Evolutionary conservation across 2,329 filamentous ascomycete species (phyloP), one percentile per base, ranked within the genome.

Genomic region (Neopestalotiopsis sp.): DNA sequence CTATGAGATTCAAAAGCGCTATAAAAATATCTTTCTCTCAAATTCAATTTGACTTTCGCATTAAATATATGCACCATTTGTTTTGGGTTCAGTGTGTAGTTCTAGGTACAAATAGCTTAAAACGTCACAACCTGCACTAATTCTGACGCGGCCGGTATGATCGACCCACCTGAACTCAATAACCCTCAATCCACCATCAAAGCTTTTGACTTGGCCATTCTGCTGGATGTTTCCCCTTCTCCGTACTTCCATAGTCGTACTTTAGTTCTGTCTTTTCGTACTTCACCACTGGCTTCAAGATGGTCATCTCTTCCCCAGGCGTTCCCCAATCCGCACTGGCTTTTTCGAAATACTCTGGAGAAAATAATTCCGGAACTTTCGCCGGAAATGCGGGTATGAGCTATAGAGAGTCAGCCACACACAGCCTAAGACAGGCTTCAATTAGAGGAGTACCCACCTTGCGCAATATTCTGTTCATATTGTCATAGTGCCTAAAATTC

Each of bases 401-500:
- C 69, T 68, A 12, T 4, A 12, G 2, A 13, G 45, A 45, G 28
- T 66, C 17, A 67, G 40, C 24, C 49, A 56, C 7, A 28, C 5
- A 5, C 6, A 40, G n/a, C 9, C 34, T 1, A n/a, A 10, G 5
- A 42, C 17, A 6, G 30, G 4, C 1, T 20, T 52, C 32, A 56
- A 5, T 4, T 30, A 45, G 4, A 17, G 12, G 4, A n/a, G n/a
- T 17, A 73, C 75, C 71, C 65, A 78, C 76, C 68, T 76, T 71
- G 24, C 72, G 72, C 72, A 76, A 71, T 65, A 77, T 76, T 34
- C 76, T 71, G 65, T 78, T 75, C 68, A 78, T 70, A 65, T 78
- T 76, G 61, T 78, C 76, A 45, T 78, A 78, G 17, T 77, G 70
- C 13, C 76, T 67, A 28, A 72, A 71, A 40, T 70, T 69, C 72